phyloP scores from a whole-genome alignment of 2,329 filamentous ascomycete species.

The Colletotrichum sp. region DNA sequence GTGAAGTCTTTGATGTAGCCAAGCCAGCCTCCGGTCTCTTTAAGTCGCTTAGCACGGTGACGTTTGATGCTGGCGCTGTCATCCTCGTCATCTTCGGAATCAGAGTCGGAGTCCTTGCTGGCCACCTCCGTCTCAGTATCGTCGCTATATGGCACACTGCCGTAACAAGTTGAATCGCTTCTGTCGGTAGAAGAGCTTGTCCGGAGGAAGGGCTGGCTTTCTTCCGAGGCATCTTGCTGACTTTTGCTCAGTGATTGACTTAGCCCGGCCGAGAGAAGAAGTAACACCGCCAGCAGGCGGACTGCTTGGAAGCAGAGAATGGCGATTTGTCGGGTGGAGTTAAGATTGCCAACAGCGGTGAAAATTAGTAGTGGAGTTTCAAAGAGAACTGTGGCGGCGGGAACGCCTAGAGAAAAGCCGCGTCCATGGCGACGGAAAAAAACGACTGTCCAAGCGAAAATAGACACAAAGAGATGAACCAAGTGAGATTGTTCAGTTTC shows the following conservation, averaged over 20 bases:
- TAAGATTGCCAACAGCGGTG: not conserved
- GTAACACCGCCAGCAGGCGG: not conserved
- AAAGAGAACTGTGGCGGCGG: not conserved
- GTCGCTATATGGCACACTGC: not conserved
- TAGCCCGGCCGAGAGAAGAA: not conserved
- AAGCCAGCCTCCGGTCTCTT: conserved; percentile 34
- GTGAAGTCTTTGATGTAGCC: conserved; percentile 34
- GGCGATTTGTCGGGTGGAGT: not conserved
- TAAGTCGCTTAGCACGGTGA: conserved; percentile 28
- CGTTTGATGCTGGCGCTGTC: conserved; percentile 31
- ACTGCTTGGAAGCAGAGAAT: not conserved
- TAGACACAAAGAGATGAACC: not conserved
- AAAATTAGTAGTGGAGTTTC: not conserved
- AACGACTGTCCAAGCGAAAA: not conserved
- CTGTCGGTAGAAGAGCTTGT: not conserved
- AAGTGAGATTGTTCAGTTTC: not conserved
- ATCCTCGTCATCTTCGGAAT: conserved; percentile 22
- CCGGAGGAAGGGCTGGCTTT: not conserved
- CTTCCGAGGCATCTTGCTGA: not conserved
- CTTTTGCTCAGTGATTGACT: not conserved
- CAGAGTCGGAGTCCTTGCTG: not conserved
- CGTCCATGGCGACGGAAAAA: not conserved
- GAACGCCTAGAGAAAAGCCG: not conserved
- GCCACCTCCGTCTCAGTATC: not conserved
- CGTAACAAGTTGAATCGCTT: not conserved